A percentile compares a stretch with the other conserved stretches of the same genome.
Conservation (phyloP, 1,139 yeast species). For the Yamadazyma sp. region DNA sequence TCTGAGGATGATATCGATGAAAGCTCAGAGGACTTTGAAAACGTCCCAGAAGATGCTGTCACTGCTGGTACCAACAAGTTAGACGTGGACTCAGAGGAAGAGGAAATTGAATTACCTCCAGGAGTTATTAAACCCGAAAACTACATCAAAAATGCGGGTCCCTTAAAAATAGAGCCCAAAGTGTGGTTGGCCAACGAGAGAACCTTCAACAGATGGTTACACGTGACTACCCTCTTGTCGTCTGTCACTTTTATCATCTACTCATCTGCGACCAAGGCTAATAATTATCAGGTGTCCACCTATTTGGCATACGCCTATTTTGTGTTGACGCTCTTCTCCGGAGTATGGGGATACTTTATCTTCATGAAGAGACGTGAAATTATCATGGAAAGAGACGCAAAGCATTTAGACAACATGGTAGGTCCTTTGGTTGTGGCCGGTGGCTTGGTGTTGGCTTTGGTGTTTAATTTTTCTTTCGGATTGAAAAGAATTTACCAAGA, state of each 20-base stretch:
- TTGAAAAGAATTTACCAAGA: constrained; percentile 38
- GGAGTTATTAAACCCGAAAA: constrained; percentile 83
- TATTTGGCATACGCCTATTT: constrained; percentile 78
- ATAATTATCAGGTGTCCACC: constrained; percentile 56
- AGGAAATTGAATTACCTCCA: constrained; percentile 78
- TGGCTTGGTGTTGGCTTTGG: constrained; percentile 66
- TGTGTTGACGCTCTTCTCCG: constrained; percentile 75
- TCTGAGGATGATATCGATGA: constrained; percentile 12
- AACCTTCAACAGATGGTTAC: constrained; percentile 94
- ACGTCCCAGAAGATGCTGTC: not conserved
- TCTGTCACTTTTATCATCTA: constrained; percentile 83
- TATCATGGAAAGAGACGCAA: constrained; percentile 79
- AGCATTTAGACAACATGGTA: constrained; percentile 81
- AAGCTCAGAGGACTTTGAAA: constrained; percentile 15
- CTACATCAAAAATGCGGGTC: constrained; percentile 84
- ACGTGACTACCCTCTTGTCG: constrained; percentile 84
- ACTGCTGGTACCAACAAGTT: constrained; percentile 25
- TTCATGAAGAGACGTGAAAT: constrained; percentile 70
- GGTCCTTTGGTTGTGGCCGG: constrained; percentile 83
- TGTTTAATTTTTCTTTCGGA: constrained; percentile 71
- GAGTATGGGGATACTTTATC: constrained; percentile 85
- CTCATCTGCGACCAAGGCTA: constrained; percentile 68
- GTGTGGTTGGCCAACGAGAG: constrained; percentile 99
- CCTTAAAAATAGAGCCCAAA: constrained; percentile 91
- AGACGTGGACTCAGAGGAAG: constrained; percentile 83